phyloP scores from a whole-genome alignment of 2,329 filamentous ascomycete species.

The Venturiaceae sp. region DNA sequence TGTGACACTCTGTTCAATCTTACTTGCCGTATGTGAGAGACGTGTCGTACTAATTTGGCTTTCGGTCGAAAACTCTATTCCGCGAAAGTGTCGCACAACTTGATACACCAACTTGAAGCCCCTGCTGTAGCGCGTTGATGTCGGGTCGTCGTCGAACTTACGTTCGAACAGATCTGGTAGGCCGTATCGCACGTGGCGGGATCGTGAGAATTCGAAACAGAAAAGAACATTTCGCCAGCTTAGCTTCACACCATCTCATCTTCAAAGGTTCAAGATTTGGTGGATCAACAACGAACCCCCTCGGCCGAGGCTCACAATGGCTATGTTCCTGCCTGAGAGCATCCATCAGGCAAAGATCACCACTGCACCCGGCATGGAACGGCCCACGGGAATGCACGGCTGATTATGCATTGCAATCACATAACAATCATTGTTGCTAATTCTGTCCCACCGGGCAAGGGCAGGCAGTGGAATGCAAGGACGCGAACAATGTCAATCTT shows the following conservation, averaged over 20 bases:
- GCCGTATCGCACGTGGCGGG: too few relatives aligned
- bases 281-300: too few relatives aligned
- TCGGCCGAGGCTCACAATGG: neutral
- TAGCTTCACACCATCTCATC: neutral
- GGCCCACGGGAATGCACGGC: neutral
- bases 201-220: neutral
- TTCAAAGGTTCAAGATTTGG: too few relatives aligned
- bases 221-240: neutral
- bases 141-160: too few relatives aligned
- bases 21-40: too few relatives aligned
- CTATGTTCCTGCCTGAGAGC: neutral
- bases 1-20: too few relatives aligned
- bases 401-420: neutral
- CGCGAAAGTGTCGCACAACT: neutral
- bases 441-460: neutral
- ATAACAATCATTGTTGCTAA: neutral
- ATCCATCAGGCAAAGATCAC: too few relatives aligned
- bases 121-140: too few relatives aligned
- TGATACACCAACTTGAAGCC: neutral
- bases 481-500: neutral
- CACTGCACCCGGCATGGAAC: too few relatives aligned
- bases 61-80: neutral
- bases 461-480: neutral
- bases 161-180: too few relatives aligned
- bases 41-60: neutral